Evolutionary conservation across 2,329 filamentous ascomycete species (phyloP).

Genomic region (Colletotrichum australisinense): DNA sequence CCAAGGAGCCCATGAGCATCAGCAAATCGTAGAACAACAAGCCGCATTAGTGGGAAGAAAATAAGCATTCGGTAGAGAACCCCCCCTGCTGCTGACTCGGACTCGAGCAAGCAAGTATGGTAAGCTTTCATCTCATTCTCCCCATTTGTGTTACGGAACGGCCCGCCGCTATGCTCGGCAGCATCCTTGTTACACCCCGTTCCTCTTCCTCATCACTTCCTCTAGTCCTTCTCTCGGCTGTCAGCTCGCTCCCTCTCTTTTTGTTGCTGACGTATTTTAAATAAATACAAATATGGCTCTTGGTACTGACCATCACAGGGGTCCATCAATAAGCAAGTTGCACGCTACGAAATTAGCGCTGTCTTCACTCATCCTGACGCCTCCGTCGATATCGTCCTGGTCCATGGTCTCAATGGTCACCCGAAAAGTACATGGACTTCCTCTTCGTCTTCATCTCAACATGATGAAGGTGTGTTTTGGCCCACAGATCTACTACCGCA

Average conservation of each 20-base stretch:
- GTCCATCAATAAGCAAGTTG: slow-evolving; percentile 57
- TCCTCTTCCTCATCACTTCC: not conserved
- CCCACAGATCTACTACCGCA: slow-evolving; percentile 74
- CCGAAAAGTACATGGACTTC: slow-evolving; percentile 70
- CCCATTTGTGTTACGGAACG: not conserved
- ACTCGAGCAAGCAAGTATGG: slow-evolving; percentile 27
- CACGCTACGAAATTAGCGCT: slow-evolving; percentile 68
- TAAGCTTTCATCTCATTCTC: slow-evolving; percentile 2
- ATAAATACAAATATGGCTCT: not conserved
- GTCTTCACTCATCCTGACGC: slow-evolving; percentile 70
- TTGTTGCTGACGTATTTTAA: not conserved
- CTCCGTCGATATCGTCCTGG: slow-evolving; percentile 73
- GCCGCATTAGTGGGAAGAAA: slow-evolving; percentile 13
- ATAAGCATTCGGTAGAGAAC: not conserved
- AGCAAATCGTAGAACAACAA: not conserved
- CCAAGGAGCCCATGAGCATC: not conserved
- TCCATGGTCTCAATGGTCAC: slow-evolving; percentile 77
- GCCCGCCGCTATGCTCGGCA: not conserved
- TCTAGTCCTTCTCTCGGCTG: not conserved
- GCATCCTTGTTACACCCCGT: not conserved
- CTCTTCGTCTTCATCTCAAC: slow-evolving; percentile 57
- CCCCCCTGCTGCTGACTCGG: slow-evolving; percentile 27
- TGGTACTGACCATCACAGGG: not conserved
- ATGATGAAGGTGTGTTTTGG: slow-evolving; percentile 71
- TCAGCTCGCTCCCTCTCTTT: not conserved